Conservation (phyloP, 345 rosid species). For the Hypericum perforatum region DNA sequence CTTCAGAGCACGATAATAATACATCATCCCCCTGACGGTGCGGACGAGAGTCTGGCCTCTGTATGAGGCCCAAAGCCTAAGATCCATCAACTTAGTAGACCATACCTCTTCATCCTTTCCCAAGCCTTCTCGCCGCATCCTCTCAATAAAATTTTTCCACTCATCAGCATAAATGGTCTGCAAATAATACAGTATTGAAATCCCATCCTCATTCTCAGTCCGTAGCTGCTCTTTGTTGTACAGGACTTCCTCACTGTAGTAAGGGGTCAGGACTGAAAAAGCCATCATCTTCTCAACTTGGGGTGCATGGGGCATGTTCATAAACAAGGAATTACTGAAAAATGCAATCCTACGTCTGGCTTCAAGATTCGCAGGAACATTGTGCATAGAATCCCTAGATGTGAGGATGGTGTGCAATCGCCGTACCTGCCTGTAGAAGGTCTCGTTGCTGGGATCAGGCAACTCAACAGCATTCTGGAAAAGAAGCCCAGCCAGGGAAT, state of each 20-base stretch:
- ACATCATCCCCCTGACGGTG: conserved; percentile 99
- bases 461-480: conserved; percentile 70
- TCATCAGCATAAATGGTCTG: conserved; percentile 91
- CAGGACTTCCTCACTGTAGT: conserved; percentile 80
- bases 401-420: conserved; percentile 81
- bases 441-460: conserved; percentile 59
- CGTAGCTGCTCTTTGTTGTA: conserved; percentile 85
- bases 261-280: conserved; percentile 88
- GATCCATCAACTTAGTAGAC: conserved; percentile 70
- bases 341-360: conserved; percentile 93
- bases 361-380: conserved; percentile 73
- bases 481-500: conserved; percentile 58
- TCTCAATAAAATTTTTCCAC: conserved; percentile 86
- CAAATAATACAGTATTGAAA: conserved; percentile 76
- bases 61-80: conserved; percentile 96
- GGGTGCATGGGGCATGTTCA: conserved; percentile 99
- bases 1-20: conserved; percentile 87
- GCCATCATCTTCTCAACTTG: conserved; percentile 99
- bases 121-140: conserved; percentile 87
- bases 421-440: conserved; percentile 74
- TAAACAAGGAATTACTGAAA: conserved; percentile 90
- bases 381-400: conserved; percentile 87
- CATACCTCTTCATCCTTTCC: conserved; percentile 55
- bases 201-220: conserved; percentile 90
- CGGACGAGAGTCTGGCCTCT: conserved; percentile 95